Base-by-base conservation (phyloP, 176 grass and related monocot species). In the Carex scoparia region DNA sequence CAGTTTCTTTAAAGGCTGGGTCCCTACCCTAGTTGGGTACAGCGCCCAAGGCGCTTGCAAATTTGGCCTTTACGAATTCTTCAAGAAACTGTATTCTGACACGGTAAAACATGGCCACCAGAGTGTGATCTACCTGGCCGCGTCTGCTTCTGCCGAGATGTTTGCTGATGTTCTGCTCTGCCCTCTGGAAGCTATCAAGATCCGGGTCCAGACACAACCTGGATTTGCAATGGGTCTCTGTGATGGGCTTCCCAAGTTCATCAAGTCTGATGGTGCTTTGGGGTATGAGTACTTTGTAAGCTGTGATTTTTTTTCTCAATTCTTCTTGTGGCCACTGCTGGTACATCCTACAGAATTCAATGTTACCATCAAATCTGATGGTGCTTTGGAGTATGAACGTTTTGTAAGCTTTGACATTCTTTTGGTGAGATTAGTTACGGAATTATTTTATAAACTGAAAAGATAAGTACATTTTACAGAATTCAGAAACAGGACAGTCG, bases 1-100 rank as follows among this genome's bases (percentile, higher is more conserved):
- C 72, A 89, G 92, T 33, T 89, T 98, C 63, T 98, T 94, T 92
- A 93, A 40, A 66, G 95, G 95, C 65, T 98, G 95, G 95, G 86
- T 90, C 76, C 91, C 93, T 59, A 98, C 95, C 6, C 80, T 94
- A 63, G 88, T 94, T 78, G 92, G 95, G 57, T 98, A 98, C 66
- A 90, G 95, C 30, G 73, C 90, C 57, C 95, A 94, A 68, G 95
- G 95, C 15, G 91, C 88, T 44, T 93, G 86, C 89, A 98, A 98
- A 84, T 98, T 90, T 86, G 95, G 95, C 69, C 92, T 94, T 66
- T 98, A 98, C 27, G 95, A 98, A 81, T 91, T 93, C 85, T 94
- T 98, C 76, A 98, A 93, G 86, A 98, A 89, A 76, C 82, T 83
- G 32, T 98, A 93, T 82, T 84, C 93, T 10, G 95, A 94, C 75